These are phyloP conservation scores for Cyclotella baltica DNA, from an alignment of 108 stramenopile species.

Conservation along the genomic window DNA sequence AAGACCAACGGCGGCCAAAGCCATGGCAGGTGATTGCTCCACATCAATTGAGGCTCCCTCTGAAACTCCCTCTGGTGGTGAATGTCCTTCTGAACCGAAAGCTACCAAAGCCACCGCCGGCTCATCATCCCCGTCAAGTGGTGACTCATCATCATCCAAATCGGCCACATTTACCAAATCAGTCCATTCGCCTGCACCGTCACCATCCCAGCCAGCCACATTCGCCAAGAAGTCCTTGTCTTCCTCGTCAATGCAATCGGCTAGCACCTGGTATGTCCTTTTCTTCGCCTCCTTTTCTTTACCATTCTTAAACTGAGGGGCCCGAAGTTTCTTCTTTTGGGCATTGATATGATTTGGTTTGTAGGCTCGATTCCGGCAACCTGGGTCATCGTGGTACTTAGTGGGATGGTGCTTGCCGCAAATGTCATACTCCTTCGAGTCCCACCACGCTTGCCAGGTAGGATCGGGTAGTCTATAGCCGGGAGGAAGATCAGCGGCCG, in stretches of 20 bases:
- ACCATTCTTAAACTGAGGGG: background rate
- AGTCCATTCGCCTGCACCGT: too few species aligned
- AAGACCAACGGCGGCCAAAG: background rate
- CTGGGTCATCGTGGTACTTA: constrained; percentile 2
- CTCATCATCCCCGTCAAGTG: background rate
- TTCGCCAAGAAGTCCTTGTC: too few species aligned
- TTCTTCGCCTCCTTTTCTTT: background rate
- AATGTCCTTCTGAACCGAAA: too few species aligned
- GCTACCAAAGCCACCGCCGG: background rate
- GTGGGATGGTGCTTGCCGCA: background rate
- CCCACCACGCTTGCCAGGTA: background rate
- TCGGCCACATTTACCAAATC: too few species aligned
- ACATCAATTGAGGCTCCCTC: background rate
- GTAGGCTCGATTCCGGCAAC: background rate
- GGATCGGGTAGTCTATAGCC: too few species aligned
- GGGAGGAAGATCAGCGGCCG: too few species aligned
- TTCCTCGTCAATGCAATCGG: background rate
- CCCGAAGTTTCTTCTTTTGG: background rate
- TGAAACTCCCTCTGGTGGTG: background rate
- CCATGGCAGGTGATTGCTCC: background rate
- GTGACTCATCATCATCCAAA: background rate
- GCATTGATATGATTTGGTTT: background rate
- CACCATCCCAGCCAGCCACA: too few species aligned
- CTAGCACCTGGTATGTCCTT: background rate
- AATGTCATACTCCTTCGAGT: background rate